These are phyloP conservation scores for Xylariaceae sp. DNA, from an alignment of 2,329 filamentous ascomycete genomes.

Conservation along the genomic window DNA sequence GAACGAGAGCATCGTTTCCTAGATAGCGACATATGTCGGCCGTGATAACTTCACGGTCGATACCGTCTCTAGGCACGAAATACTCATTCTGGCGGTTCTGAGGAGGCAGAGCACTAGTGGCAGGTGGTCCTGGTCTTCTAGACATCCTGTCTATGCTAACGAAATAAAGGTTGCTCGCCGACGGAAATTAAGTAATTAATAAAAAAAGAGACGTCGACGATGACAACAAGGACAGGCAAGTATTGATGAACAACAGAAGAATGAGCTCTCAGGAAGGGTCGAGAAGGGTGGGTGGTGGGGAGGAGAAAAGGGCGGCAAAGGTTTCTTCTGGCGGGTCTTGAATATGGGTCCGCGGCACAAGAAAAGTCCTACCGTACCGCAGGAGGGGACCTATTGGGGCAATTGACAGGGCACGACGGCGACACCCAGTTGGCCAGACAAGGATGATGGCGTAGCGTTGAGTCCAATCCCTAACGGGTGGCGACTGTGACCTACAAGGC, in stretches of 20 bases:
- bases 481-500: slow-evolving; percentile 26
- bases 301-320: slow-evolving; percentile 36
- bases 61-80: slow-evolving; percentile 78
- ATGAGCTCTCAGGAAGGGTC: slow-evolving; percentile 29
- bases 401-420: slow-evolving; percentile 34
- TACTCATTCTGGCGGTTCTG: slow-evolving; percentile 71
- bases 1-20: slow-evolving; percentile 79
- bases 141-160: slow-evolving; percentile 37
- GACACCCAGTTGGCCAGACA: slow-evolving; percentile 37
- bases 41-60: slow-evolving; percentile 82
- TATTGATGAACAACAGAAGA: slow-evolving; percentile 25
- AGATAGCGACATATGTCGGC: slow-evolving; percentile 84
- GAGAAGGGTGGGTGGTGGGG: slow-evolving; percentile 35
- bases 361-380: slow-evolving; percentile 28
- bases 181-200: slow-evolving; percentile 28
- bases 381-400: slow-evolving; percentile 27
- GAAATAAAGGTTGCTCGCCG: slow-evolving; percentile 24
- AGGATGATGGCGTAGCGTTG: slow-evolving; percentile 28
- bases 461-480: slow-evolving; percentile 28
- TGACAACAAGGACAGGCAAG: slow-evolving; percentile 23
- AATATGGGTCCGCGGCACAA: slow-evolving; percentile 27
- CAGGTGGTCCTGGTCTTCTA: slow-evolving; percentile 42
- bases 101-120: slow-evolving; percentile 43
- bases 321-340: slow-evolving; percentile 22
- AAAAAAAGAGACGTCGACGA: slow-evolving; percentile 23